These are phyloP conservation scores for Andalucia godoyi DNA, from an alignment of 78 protist genomes.

Conservation along the genomic window DNA sequence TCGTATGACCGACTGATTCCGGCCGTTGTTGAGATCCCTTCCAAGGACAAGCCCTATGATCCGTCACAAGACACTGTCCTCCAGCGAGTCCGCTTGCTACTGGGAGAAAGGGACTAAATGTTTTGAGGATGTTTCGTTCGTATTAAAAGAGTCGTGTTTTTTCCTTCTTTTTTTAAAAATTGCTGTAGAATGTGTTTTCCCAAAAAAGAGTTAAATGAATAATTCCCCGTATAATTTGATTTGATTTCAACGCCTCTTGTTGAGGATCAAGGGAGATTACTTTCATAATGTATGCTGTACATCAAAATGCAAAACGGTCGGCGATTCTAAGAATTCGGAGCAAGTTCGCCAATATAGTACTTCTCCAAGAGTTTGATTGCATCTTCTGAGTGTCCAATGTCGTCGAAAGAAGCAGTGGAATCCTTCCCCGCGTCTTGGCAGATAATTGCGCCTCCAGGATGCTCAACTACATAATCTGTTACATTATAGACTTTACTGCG, in stretches of 20 bases:
- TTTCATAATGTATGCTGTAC: too few species aligned
- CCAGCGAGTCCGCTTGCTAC: neutral
- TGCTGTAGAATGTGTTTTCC: too few species aligned
- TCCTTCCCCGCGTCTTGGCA: neutral
- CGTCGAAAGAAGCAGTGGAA: neutral
- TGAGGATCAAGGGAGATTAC: too few species aligned
- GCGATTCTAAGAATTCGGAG: too few species aligned
- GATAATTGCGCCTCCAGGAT: neutral
- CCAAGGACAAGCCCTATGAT: slow-evolving; percentile 13
- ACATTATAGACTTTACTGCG: neutral
- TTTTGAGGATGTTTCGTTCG: too few species aligned
- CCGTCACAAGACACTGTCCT: slow-evolving; percentile 1
- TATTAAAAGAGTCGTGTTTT: too few species aligned
- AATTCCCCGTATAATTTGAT: too few species aligned
- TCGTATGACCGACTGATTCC: neutral
- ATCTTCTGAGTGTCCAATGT: neutral
- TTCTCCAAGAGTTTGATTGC: neutral
- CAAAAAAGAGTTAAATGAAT: too few species aligned
- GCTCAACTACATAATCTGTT: neutral
- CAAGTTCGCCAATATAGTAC: neutral
- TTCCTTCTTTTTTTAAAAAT: too few species aligned
- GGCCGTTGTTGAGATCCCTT: slow-evolving; percentile 7
- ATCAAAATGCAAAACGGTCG: too few species aligned
- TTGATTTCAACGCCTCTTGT: too few species aligned
- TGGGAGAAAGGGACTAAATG: too few species aligned